phyloP scores from a whole-genome alignment of 306 rosid genomes.

The Fragaria vesca region DNA sequence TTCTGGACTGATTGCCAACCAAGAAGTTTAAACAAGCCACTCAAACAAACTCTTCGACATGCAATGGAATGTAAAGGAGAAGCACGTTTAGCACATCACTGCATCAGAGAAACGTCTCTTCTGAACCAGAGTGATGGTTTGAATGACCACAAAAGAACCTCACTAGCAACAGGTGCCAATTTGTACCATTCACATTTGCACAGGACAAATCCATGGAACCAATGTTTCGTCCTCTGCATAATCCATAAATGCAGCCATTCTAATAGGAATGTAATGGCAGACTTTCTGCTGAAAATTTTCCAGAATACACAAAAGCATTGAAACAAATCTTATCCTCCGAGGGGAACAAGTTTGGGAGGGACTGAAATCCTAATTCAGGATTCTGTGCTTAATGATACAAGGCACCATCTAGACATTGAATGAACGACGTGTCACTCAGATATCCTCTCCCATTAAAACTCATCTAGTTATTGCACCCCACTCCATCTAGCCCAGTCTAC shows the following conservation, averaged over 20 bases:
- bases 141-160: not conserved
- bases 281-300: not conserved
- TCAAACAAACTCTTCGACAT: not conserved
- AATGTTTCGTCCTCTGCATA: not conserved
- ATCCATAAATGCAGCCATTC: not conserved
- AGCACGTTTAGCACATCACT: not conserved
- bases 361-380: not conserved
- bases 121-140: not conserved
- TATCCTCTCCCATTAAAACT: not conserved
- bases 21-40: not conserved
- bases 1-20: not conserved
- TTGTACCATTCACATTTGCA: not conserved
- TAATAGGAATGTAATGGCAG: not conserved
- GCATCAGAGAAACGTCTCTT: not conserved
- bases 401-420: not conserved
- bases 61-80: not conserved
- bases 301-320: not conserved
- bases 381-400: slow-evolving; percentile 3
- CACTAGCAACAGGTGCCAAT: slow-evolving; percentile 7
- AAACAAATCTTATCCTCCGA: not conserved
- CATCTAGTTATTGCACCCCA: slow-evolving; percentile 63
- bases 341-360: not conserved
- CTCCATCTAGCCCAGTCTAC: slow-evolving; percentile 94
- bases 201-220: not conserved
- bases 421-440: not conserved